Base-by-base conservation (phyloP, 2,329 filamentous ascomycete species). In the Paecilomyces variotii region DNA sequence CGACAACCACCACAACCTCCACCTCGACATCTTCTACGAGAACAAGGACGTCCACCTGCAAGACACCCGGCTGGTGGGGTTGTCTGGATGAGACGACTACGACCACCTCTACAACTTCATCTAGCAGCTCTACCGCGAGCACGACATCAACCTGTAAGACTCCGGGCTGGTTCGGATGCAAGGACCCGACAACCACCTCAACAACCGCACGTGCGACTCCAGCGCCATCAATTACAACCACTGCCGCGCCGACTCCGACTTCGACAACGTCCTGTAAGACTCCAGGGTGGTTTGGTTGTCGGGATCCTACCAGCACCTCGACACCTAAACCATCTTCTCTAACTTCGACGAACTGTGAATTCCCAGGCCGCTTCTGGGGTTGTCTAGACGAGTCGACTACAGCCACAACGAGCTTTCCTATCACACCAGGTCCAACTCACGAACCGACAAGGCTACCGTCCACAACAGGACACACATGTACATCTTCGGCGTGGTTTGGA, bases 61-160 rank as follows among this genome's bases (percentile, higher is more conserved):
- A 94, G 73, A 96, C 92, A 1, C 92, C 92, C 28, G 91, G 92
- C 4, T 96, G 92, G 92, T 96, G 88, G 87, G 90, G 90, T 14
- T 79, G 76, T 57, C 74, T 82, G 2, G 81, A 84, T 61, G 75
- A 78, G 49, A 77, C 73, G 1, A 77, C 76, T 0, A 78, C 76
- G 0, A 75, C 75, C 4, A 69, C 68, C 9, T 71, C 67, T 2
- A 70, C 71, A 3, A 67, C 68, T 11, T 66, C 70, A 3, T 67
- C 67, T 2, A 71, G 71, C 0, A 65, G 66, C 4, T 67, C 67
- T 24, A 70, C 68, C n/a, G 70, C 68, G 27, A 69, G 72, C 12
- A 69, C 68, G 25, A 73, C 72, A 25, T 65, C 72, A 12, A 76
- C 72, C 4, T 77, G 75, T 59, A 67, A 73, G 57, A 76, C 73